A percentile compares a stretch with the other conserved stretches of the same genome.
These are phyloP conservation scores for Codiaeum variegatum DNA, from an alignment of 441 rosid genomes.

Conservation along the genomic window DNA sequence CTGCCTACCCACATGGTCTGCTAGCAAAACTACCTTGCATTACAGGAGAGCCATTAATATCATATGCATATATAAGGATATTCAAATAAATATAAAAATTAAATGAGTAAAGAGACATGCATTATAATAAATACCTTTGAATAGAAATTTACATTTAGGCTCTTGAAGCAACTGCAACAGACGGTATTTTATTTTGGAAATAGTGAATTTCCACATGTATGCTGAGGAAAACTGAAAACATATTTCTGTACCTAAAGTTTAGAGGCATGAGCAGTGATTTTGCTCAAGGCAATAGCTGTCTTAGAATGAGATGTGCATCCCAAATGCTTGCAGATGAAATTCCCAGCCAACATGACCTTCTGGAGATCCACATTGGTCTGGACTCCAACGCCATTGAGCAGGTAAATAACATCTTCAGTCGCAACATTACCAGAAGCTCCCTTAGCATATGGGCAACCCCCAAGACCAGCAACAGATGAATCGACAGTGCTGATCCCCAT, in stretches of 20 bases:
- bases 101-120: neutral
- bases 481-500: slow-evolving; percentile 85
- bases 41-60: neutral
- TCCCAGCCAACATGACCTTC: slow-evolving; percentile 69
- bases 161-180: neutral
- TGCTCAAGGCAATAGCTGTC: slow-evolving; percentile 65
- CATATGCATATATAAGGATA: neutral
- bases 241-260: slow-evolving; percentile 27
- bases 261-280: slow-evolving; percentile 56
- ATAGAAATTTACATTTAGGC: too few species aligned
- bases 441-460: slow-evolving; percentile 95
- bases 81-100: neutral
- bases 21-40: neutral
- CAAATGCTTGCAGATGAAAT: slow-evolving; percentile 71
- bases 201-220: neutral
- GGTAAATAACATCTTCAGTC: slow-evolving; percentile 86
- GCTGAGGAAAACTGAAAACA: neutral
- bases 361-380: slow-evolving; percentile 68
- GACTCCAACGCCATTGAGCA: slow-evolving; percentile 82
- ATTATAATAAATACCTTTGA: neutral
- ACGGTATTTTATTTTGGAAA: neutral
- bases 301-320: slow-evolving; percentile 73
- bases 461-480: slow-evolving; percentile 80
- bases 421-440: slow-evolving; percentile 96
- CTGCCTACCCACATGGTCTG: neutral